A percentile compares a stretch with the other conserved stretches of the same genome.
These are phyloP conservation scores for Phytopythium ostracodes DNA, from an alignment of 352 stramenopile genomes.

Conservation along the genomic window DNA sequence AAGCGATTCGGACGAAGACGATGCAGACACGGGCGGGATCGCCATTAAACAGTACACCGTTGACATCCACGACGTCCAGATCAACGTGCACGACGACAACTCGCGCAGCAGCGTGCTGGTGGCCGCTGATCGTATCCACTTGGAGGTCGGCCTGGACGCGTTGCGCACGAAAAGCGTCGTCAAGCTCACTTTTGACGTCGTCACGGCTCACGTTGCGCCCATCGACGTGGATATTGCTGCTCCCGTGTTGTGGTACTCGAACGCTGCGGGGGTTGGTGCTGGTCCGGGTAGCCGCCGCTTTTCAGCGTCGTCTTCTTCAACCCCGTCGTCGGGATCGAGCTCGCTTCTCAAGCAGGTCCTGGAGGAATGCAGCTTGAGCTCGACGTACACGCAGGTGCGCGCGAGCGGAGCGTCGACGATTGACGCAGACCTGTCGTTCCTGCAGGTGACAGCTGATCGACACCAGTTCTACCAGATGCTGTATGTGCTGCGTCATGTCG, in stretches of 20 bases:
- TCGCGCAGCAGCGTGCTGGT: slow-evolving; percentile 65
- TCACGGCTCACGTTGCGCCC: slow-evolving; percentile 67
- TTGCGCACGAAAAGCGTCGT: slow-evolving; percentile 40
- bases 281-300: not conserved
- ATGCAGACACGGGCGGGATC: slow-evolving; percentile 26
- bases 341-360: slow-evolving; percentile 68
- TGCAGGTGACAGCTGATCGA: slow-evolving; percentile 68
- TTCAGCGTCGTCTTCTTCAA: not conserved
- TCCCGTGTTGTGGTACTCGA: slow-evolving; percentile 72
- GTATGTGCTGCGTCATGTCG: slow-evolving; percentile 67
- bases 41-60: slow-evolving; percentile 70
- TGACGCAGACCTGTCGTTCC: slow-evolving; percentile 60
- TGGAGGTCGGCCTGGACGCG: slow-evolving; percentile 61
- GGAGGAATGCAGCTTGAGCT: slow-evolving; percentile 69
- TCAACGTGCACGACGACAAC: slow-evolving; percentile 70
- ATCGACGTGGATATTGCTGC: slow-evolving; percentile 72
- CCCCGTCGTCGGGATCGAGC: slow-evolving; percentile 16
- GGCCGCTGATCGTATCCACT: slow-evolving; percentile 72
- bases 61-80: slow-evolving; percentile 72
- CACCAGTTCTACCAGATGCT: slow-evolving; percentile 84
- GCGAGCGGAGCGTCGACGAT: slow-evolving; percentile 40
- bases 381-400: slow-evolving; percentile 48
- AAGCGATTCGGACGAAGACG: slow-evolving; percentile 8
- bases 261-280: slow-evolving; percentile 5
- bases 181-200: slow-evolving; percentile 56